Evolutionary conservation across 2,329 filamentous ascomycete species (phyloP).

Genomic region (Chaetomium sp.): DNA sequence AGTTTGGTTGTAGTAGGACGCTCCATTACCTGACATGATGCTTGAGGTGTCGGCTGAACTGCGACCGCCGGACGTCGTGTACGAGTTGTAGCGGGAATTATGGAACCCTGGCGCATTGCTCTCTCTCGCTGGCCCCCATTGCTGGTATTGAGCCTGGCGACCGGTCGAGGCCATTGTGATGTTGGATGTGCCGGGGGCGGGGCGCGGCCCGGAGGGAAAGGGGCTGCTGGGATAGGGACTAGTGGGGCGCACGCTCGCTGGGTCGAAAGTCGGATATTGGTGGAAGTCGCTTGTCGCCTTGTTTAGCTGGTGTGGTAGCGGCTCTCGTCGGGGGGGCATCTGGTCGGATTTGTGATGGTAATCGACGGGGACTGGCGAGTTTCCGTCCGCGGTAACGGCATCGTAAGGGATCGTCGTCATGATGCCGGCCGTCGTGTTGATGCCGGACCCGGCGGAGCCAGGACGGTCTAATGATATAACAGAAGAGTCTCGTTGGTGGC

Average conservation of each 20-base stretch:
- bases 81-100: constrained; percentile 66
- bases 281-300: constrained; percentile 79
- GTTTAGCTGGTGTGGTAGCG: constrained; percentile 80
- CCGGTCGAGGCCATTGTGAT: constrained; percentile 73
- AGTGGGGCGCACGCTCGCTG: constrained; percentile 45
- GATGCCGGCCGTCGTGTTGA: constrained; percentile 77
- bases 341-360: constrained; percentile 71
- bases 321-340: constrained; percentile 65
- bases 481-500: constrained; percentile 74
- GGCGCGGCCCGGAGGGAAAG: constrained; percentile 63
- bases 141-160: constrained; percentile 73
- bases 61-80: constrained; percentile 60
- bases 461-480: constrained; percentile 71
- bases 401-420: constrained; percentile 91
- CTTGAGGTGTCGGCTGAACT: constrained; percentile 59
- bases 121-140: constrained; percentile 69
- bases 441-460: constrained; percentile 62
- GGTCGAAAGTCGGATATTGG: constrained; percentile 80
- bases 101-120: constrained; percentile 55
- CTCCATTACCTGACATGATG: constrained; percentile 58
- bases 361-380: constrained; percentile 72
- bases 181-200: constrained; percentile 58
- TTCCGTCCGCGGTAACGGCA: constrained; percentile 63
- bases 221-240: constrained; percentile 58
- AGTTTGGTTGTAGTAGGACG: constrained; percentile 45